Evolutionary conservation across 1,284 basidiomycete genomes (phyloP), one percentile per base, ranked within the genome.

Genomic region (Mixia osmundae): DNA sequence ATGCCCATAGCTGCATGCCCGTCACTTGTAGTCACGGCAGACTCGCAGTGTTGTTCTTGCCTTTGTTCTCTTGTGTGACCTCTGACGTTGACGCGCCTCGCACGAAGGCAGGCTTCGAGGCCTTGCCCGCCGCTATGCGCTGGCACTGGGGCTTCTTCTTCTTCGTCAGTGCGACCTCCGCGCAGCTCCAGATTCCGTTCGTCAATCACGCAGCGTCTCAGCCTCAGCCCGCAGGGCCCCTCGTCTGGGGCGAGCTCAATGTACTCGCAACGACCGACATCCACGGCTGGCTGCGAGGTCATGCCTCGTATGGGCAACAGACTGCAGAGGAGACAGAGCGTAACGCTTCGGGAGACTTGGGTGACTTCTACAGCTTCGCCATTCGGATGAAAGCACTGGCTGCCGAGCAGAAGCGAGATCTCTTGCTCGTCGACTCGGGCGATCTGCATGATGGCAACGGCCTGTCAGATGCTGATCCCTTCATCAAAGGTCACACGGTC

Each of bases 401-500:
- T 10, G 29, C 37, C 8, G 24, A 40, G 19, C 18, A 41, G 9
- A 47, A 44, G 7, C 49, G 49, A 14, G 51, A 53, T 36, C 39
- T 53, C 2, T 30, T 53, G 5, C 28, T 52, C 20, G 48, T 53
- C 25, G 51, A 53, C 30, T 36, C 38, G 7, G 51, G 51, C 16
- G 50, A 51, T 25, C 37, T 43, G 5, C 45, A 49, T 3, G 50
- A 51, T 35, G 50, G 50, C 16, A 51, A 51, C 37, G 50, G 50
- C 2, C 41, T 51, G 24, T 48, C 49, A 19, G 50, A 51, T 37
- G 50, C 36, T 15, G 40, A 41, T 24, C 21, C 31, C 11, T 36
- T 31, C 14, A 26, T 38, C 3, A 38, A 37, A 35, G 40, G 44
- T 12, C 41, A 28, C 9, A 44, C 46, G 12, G 49, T 48, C 1